Evolutionary conservation across 2,329 filamentous ascomycete species (phyloP).

Genomic region (Ascochyta fabae): DNA sequence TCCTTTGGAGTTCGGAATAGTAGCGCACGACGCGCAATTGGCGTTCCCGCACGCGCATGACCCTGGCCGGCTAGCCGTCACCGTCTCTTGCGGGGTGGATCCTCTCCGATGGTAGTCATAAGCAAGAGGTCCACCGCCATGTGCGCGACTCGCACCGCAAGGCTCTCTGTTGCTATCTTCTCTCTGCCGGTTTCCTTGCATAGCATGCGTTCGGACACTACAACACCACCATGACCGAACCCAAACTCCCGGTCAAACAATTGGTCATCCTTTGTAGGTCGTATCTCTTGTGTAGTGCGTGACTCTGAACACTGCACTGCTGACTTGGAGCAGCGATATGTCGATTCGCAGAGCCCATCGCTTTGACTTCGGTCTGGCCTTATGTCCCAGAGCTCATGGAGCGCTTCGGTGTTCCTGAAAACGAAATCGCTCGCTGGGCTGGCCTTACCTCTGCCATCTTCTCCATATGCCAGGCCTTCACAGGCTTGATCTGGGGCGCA

Average conservation of each 20-base stretch:
- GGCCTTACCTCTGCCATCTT: slow-evolving; percentile 86
- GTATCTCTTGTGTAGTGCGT: not conserved
- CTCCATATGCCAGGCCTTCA: slow-evolving; percentile 77
- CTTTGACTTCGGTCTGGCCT: slow-evolving; percentile 90
- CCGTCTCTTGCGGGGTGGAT: slow-evolving; percentile 22
- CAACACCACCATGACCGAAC: slow-evolving; percentile 44
- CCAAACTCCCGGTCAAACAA: slow-evolving; percentile 49
- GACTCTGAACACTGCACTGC: slow-evolving; percentile 9
- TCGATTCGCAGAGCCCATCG: slow-evolving; percentile 89
- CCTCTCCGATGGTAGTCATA: slow-evolving; percentile 3
- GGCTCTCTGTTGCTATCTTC: not conserved
- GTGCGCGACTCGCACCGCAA: slow-evolving; percentile 7
- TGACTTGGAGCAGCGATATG: slow-evolving; percentile 73
- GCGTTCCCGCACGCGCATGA: slow-evolving; percentile 19
- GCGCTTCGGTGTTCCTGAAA: slow-evolving; percentile 47
- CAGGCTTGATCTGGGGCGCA: slow-evolving; percentile 87
- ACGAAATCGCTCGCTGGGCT: slow-evolving; percentile 67
- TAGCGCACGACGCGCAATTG: slow-evolving; percentile 6
- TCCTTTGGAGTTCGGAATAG: slow-evolving; percentile 7
- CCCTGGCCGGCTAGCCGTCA: slow-evolving; percentile 22
- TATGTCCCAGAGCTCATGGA: slow-evolving; percentile 73
- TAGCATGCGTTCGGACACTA: slow-evolving; percentile 13
- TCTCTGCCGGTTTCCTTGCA: not conserved
- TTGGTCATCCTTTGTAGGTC: slow-evolving; percentile 48
- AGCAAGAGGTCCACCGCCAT: slow-evolving; percentile 13